These are phyloP conservation scores for Stagonosporopsis chrysanthemi DNA, from an alignment of 2,329 filamentous ascomycete species.

Conservation along the genomic window DNA sequence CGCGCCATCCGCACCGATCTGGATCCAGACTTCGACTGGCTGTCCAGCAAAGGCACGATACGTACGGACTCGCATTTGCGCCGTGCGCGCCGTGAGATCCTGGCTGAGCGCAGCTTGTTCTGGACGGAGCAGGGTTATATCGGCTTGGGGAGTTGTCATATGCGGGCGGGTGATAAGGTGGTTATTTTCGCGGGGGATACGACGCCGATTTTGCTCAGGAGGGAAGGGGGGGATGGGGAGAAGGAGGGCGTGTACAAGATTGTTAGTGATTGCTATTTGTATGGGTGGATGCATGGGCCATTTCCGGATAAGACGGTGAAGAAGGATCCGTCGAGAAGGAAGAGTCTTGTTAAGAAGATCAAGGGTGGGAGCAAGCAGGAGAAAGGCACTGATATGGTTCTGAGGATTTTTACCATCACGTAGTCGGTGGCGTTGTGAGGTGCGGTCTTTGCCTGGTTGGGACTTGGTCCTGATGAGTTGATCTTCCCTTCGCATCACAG, in stretches of 20 bases:
- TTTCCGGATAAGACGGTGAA: constrained; percentile 9
- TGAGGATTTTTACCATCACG: constrained; percentile 1
- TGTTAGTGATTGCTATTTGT: constrained; percentile 14
- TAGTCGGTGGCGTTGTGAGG: not conserved
- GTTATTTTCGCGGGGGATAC: constrained; percentile 15
- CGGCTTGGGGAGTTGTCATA: constrained; percentile 9
- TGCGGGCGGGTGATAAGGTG: constrained; percentile 8
- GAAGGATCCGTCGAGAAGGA: constrained; percentile 8
- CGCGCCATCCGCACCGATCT: constrained; percentile 12
- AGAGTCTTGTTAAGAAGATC: constrained; percentile 6
- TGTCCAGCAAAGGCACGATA: constrained; percentile 12
- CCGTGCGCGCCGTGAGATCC: constrained; percentile 7
- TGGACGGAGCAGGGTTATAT: constrained; percentile 12
- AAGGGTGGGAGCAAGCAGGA: constrained; percentile 6
- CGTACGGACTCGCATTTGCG: constrained; percentile 15
- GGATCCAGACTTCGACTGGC: constrained; percentile 9
- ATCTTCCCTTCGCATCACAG: not conserved
- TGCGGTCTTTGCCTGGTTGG: too few relatives aligned
- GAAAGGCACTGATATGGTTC: not conserved
- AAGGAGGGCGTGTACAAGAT: constrained; percentile 4
- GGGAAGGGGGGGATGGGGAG: not conserved
- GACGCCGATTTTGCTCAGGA: constrained; percentile 12
- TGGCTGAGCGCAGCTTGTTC: constrained; percentile 11
- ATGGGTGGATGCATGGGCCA: constrained; percentile 13
- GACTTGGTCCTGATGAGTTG: too few relatives aligned